Conservation (phyloP, 306 rosid genomes). For the Vigna nakashimae region DNA sequence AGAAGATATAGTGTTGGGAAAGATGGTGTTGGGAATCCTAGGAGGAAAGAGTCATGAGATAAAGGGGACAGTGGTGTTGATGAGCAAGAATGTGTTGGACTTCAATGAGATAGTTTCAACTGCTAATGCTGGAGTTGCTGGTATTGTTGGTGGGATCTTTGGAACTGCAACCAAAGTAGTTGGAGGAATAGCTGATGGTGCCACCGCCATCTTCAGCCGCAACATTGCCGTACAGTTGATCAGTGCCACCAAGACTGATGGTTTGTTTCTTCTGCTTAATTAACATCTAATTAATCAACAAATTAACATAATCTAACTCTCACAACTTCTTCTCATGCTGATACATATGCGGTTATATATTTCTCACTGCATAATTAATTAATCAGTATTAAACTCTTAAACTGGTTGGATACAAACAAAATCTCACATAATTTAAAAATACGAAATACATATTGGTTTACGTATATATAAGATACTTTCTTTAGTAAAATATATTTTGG, state of each 20-base stretch:
- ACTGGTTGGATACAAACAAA: too few relatives aligned
- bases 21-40: constrained; percentile 10
- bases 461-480: too few relatives aligned
- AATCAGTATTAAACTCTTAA: too few relatives aligned
- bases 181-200: not conserved
- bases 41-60: not conserved
- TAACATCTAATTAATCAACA: too few relatives aligned
- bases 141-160: not conserved
- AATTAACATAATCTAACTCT: too few relatives aligned
- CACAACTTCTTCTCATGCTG: too few relatives aligned
- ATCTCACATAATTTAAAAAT: too few relatives aligned
- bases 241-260: constrained; percentile 37
- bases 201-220: constrained; percentile 26
- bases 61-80: constrained; percentile 42
- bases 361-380: too few relatives aligned
- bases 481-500: too few relatives aligned
- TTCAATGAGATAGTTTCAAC: not conserved
- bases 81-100: constrained; percentile 43
- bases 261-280: not conserved
- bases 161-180: not conserved
- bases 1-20: not conserved
- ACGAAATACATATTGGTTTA: too few relatives aligned
- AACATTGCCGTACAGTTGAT: constrained; percentile 30
- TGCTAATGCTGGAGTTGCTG: not conserved
- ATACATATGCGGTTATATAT: too few relatives aligned